These are phyloP conservation scores for Hypoxylon trugodes DNA, from an alignment of 495 filamentous ascomycete species.

Conservation along the genomic window DNA sequence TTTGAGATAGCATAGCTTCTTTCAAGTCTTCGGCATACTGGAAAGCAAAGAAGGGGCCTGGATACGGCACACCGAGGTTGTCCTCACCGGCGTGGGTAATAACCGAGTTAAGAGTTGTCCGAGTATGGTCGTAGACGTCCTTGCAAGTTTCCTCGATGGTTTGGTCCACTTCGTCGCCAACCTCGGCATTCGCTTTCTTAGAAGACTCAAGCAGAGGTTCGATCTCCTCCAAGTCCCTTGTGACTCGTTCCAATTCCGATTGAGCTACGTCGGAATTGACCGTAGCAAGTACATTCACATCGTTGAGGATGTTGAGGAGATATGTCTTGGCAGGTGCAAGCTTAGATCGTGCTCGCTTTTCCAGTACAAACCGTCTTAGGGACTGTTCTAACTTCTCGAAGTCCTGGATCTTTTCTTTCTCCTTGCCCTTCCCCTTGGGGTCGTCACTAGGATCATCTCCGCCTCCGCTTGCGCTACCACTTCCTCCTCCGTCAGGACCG, in stretches of 20 bases:
- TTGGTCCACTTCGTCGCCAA: conserved; percentile 80
- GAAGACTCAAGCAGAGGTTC: conserved; percentile 86
- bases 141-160: conserved; percentile 85
- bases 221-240: conserved; percentile 78
- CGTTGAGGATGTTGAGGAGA: conserved; percentile 89
- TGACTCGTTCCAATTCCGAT: conserved; percentile 84
- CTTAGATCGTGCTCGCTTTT: conserved; percentile 94
- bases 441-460: conserved; percentile 67
- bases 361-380: conserved; percentile 90
- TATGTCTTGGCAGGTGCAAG: conserved; percentile 96
- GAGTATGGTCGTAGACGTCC: conserved; percentile 83
- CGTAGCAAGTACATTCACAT: conserved; percentile 80
- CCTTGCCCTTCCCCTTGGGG: conserved; percentile 88
- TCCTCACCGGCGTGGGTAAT: conserved; percentile 79
- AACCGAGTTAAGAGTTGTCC: conserved; percentile 71
- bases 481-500: conserved; percentile 65
- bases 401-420: conserved; percentile 84
- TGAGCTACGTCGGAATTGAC: conserved; percentile 90
- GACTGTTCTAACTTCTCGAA: conserved; percentile 90
- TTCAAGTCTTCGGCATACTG: conserved; percentile 94
- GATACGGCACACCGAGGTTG: conserved; percentile 84
- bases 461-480: conserved; percentile 64
- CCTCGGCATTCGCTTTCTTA: conserved; percentile 80
- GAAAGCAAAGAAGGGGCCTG: conserved; percentile 84
- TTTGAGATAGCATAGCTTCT: conserved; percentile 86